A percentile compares a stretch with the other conserved stretches of the same genome.
These are phyloP conservation scores for Scedosporium aurantiacum DNA, from an alignment of 2,329 filamentous ascomycete species.

Conservation along the genomic window DNA sequence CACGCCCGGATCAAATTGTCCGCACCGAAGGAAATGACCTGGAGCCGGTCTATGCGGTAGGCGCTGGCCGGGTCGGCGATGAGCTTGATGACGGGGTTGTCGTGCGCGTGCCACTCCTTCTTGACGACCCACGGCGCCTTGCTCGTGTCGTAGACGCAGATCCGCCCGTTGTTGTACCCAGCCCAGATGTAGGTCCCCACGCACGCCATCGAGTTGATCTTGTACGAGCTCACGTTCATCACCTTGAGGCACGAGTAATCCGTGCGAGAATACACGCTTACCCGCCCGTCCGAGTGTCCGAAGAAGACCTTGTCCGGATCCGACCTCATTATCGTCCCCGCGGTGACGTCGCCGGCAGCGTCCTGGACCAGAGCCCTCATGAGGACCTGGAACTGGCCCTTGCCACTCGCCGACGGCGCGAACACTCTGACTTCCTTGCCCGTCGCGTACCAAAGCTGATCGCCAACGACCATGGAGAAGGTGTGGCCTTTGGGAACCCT, in stretches of 20 bases:
- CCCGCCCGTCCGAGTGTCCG: conserved; percentile 85
- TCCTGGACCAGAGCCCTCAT: conserved; percentile 59
- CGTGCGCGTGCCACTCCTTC: conserved; percentile 93
- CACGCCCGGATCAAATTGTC: conserved; percentile 78
- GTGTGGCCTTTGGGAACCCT: conserved; percentile 71
- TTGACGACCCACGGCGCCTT: conserved; percentile 77
- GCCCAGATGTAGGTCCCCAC: conserved; percentile 82
- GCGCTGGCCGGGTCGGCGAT: conserved; percentile 69
- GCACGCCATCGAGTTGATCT: conserved; percentile 78
- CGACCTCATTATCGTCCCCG: conserved; percentile 63
- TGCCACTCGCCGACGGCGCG: conserved; percentile 57
- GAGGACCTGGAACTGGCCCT: conserved; percentile 63
- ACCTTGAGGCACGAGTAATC: conserved; percentile 70
- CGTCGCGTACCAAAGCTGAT: conserved; percentile 76
- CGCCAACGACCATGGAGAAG: conserved; percentile 78
- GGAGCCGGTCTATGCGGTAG: conserved; percentile 73
- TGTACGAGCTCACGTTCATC: conserved; percentile 83
- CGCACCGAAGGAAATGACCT: conserved; percentile 76
- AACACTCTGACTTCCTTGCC: conserved; percentile 85
- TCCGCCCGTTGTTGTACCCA: conserved; percentile 85
- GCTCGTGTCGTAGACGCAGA: conserved; percentile 82
- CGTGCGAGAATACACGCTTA: conserved; percentile 77
- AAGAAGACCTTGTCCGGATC: conserved; percentile 75
- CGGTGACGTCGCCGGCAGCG: conserved; percentile 75
- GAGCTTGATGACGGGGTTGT: conserved; percentile 69